Evolutionary conservation across 1,284 basidiomycete species (phyloP), one percentile per base, ranked within the genome.

Genomic region (Irpex lacteus): DNA sequence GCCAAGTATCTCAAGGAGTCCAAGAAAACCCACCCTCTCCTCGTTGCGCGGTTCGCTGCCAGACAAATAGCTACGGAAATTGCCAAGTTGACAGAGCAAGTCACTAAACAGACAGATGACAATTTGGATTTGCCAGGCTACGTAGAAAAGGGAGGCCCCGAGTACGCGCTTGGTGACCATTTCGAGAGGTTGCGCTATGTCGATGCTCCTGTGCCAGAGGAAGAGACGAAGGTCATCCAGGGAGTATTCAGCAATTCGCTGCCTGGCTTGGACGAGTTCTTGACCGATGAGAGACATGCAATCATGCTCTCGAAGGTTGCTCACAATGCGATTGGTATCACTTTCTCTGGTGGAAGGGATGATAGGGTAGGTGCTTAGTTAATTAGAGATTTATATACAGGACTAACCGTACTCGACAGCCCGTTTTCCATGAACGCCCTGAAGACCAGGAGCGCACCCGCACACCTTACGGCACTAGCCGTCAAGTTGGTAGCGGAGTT

Each of bases 281-380:
- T 91, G 32, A 83, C 83, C 1, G 83, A 86, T 34, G 88, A 91
- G 57, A 79, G 85, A 19, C 84, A 91, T 67, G 78, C 82, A 7
- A 79, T 80, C n/a, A 79, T 90, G 57, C 75, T 85, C 54, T 89
- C 89, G 13, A 91, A 87, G 74, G 86, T 94, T 79, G 76, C 80
- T 4, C 93, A 92, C 74, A 94, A 94, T 69, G 80, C 85, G 1
- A 90, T 86, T 69, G 91, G 91, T 63, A 83, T 94, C 56, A 85
- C 78, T 72, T 87, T 81, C 67, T 81, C 76, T 60, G 82, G 79
- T 36, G 91, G 90, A n/a, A 79, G 91, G 49, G 81, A 86, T 65
- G 85, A 90, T 70, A 90, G 83, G 82, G 91, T 91, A 59, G 63
- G 79, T 70, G 32, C 47, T 19, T 3, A 2, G 36, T 37, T 63